These are phyloP conservation scores for Aegle marmelos DNA, from an alignment of 345 rosid species.

Conservation along the genomic window DNA sequence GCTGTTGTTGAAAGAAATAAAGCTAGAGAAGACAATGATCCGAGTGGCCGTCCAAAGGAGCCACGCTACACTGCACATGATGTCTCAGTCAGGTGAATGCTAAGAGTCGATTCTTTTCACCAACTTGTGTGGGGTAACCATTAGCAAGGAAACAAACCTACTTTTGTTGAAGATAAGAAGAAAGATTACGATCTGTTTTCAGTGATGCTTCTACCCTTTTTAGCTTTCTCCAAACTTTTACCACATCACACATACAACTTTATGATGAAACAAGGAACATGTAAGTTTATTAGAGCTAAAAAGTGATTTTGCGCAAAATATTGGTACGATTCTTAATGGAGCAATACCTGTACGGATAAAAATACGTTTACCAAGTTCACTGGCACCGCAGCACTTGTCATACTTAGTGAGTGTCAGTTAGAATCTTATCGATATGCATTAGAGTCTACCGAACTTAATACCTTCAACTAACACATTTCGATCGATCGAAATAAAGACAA, in stretches of 20 bases:
- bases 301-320: background rate
- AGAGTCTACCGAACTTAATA: background rate
- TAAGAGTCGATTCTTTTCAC: conserved; percentile 13
- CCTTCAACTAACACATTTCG: background rate
- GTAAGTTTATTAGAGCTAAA: background rate
- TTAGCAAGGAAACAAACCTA: conserved; percentile 14
- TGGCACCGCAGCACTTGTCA: background rate
- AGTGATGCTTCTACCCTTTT: conserved; percentile 6
- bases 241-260: background rate
- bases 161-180: conserved; percentile 19
- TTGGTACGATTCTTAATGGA: too few relatives aligned
- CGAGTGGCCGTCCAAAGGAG: conserved; percentile 13
- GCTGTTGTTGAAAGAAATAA: conserved; percentile 3
- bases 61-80: background rate
- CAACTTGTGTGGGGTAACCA: conserved; percentile 17
- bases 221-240: background rate
- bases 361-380: background rate
- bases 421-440: background rate
- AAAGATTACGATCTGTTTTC: background rate
- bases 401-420: background rate
- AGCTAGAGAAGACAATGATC: conserved; percentile 19
- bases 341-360: too few relatives aligned
- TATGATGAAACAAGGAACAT: background rate
- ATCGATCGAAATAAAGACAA: background rate
- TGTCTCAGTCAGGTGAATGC: background rate